Evolutionary conservation across 169 alveolate genomes (phyloP), one percentile per base, ranked within the genome.

Genomic region (Cryptosporidium xiaoi): DNA sequence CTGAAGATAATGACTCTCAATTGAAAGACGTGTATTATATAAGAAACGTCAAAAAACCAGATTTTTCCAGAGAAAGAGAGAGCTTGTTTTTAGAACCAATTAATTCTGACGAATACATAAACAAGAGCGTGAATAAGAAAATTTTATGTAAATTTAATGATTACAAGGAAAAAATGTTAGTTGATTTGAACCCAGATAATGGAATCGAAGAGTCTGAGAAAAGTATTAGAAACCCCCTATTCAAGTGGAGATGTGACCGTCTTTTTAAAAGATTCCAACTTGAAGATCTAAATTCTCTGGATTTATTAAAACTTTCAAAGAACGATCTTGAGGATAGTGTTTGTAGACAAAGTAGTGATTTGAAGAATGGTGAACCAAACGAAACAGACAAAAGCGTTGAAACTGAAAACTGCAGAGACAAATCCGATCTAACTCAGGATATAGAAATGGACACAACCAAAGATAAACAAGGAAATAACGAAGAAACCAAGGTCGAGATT

Each of bases 181-280:
- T 77, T 58, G 87, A 77, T 40, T 40, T 46, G 40, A 44, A 77
- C 29, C 87, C 87, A 24, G 64, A 60, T 18, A 77, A 77, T 44
- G 87, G 77, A 31, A 77, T 77, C 16, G 87, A 77, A 12, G 87
- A 77, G 40, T 60, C 71, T 27, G 87, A 77, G 55, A 77, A 77
- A 60, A 77, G 87, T 48, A 62, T 77, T 56, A 60, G 34, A 16
- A 71, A 56, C 5, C 24, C 87, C 56, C 15, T 77, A 18, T 46
- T 77, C 34, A 77, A 40, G 40, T 77, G 87, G 87, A 77, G 87
- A 60, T 77, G 62, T 44, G 40, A 77, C 64, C 58, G 87, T 15
- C 64, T 77, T 8, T 18, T 44, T 34, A 33, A 77, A 20, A 77
- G 71, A 62, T 29, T 56, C 27, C 16, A 27, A 15, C 29, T 60